A percentile compares a stretch with the other conserved stretches of the same genome.
Conservation (phyloP, 352 stramenopile species). For the Globisporangium radiosum region DNA sequence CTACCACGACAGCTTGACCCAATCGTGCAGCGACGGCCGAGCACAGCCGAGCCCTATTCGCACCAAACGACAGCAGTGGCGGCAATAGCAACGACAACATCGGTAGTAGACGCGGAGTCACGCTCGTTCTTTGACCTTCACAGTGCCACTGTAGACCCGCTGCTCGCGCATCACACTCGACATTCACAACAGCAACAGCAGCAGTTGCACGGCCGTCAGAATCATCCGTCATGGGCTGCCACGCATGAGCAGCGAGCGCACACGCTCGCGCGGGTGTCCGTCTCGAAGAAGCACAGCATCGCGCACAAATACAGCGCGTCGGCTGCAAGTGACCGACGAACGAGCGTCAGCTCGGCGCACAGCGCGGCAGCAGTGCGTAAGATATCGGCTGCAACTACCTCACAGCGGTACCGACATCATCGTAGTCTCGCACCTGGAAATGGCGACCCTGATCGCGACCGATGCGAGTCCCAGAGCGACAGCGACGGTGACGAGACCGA, state of each 20-base stretch:
- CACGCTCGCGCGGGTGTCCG: background rate
- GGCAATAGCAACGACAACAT: background rate
- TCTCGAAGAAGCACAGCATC: conserved; percentile 1
- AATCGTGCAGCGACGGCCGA: conserved; percentile 5
- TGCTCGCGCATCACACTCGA: background rate
- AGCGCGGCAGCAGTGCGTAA: background rate
- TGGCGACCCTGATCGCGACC: conserved; percentile 3
- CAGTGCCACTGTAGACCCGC: background rate
- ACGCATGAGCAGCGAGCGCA: conserved; percentile 8
- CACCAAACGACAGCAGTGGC: background rate
- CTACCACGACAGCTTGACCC: conserved; percentile 4
- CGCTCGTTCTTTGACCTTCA: conserved; percentile 1
- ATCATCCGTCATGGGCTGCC: conserved; percentile 3
- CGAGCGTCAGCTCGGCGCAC: conserved; percentile 8
- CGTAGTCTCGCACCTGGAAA: background rate
- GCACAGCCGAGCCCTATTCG: background rate
- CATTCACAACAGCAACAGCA: background rate
- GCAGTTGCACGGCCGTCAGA: background rate
- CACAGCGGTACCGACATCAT: background rate
- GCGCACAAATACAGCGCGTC: conserved; percentile 10
- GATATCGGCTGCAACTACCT: background rate
- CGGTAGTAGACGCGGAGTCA: background rate
- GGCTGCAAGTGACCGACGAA: background rate
- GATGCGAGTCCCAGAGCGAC: background rate
- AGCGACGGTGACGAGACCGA: background rate